phyloP scores from a whole-genome alignment of 2,329 filamentous ascomycete species.

The Hirsutella minnesotensis region DNA sequence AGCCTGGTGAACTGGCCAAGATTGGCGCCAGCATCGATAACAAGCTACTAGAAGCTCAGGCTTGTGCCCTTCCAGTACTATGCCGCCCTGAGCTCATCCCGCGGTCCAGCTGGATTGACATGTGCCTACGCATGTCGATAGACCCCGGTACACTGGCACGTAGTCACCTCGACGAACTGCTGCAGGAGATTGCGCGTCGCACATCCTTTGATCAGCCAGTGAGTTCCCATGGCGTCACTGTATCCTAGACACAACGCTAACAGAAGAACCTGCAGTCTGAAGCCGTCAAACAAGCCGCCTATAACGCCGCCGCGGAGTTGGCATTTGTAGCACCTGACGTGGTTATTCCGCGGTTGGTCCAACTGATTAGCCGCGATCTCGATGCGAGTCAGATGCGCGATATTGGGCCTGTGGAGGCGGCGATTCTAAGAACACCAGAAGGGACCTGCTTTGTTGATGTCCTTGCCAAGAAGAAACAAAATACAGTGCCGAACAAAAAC shows the following conservation, averaged over 20 bases:
- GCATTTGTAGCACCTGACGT: constrained; percentile 83
- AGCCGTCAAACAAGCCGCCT: constrained; percentile 56
- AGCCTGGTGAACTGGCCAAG: constrained; percentile 35
- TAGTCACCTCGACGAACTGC: constrained; percentile 48
- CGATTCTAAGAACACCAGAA: constrained; percentile 84
- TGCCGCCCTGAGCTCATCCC: constrained; percentile 69
- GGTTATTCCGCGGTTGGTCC: constrained; percentile 65
- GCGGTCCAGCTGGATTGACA: constrained; percentile 74
- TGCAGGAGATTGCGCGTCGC: constrained; percentile 51
- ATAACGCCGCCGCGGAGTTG: constrained; percentile 75
- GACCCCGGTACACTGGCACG: constrained; percentile 73
- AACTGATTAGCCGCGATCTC: constrained; percentile 64
- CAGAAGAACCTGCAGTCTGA: constrained; percentile 12
- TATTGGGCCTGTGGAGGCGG: constrained; percentile 78
- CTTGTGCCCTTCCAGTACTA: constrained; percentile 67
- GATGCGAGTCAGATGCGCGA: constrained; percentile 55
- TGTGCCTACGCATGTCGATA: constrained; percentile 65
- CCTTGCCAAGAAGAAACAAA: constrained; percentile 67
- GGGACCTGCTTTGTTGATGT: constrained; percentile 86
- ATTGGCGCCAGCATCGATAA: constrained; percentile 30
- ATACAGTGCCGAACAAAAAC: constrained; percentile 68
- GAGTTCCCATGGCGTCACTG: neutral
- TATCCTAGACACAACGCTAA: constrained; percentile 1
- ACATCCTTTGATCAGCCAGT: constrained; percentile 43
- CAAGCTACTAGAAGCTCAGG: constrained; percentile 51